These are phyloP conservation scores for Eucalyptus cloeziana DNA, from an alignment of 345 rosid species.

Conservation along the genomic window DNA sequence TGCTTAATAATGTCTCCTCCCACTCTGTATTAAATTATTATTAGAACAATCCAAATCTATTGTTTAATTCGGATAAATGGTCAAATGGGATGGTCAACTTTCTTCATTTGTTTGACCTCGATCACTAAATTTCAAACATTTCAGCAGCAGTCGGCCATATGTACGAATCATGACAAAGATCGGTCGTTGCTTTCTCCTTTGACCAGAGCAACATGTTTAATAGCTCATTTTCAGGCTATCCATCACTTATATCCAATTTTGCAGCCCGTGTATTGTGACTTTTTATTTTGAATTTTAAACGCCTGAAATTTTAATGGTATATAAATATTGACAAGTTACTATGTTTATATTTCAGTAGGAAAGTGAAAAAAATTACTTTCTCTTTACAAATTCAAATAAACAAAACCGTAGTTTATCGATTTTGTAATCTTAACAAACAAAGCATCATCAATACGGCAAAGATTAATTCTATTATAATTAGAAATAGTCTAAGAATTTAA, in stretches of 20 bases:
- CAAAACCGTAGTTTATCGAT: neutral
- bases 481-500: neutral
- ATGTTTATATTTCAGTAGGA: neutral
- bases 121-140: neutral
- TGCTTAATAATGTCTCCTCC: too few relatives aligned
- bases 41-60: neutral
- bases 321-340: neutral
- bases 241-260: neutral
- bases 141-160: neutral
- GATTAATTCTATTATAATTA: neutral
- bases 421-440: neutral
- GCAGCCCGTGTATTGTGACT: neutral
- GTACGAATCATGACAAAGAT: neutral
- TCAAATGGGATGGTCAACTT: neutral
- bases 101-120: neutral
- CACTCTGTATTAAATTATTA: too few relatives aligned
- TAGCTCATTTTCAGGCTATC: neutral
- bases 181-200: neutral
- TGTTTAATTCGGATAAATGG: neutral
- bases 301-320: neutral
- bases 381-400: neutral
- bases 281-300: neutral
- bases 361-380: neutral
- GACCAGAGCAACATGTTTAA: neutral
- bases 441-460: neutral